Evolutionary conservation across 495 filamentous ascomycete species (phyloP), one percentile per base, ranked within the genome.

Genomic region (Neurospora sp.): DNA sequence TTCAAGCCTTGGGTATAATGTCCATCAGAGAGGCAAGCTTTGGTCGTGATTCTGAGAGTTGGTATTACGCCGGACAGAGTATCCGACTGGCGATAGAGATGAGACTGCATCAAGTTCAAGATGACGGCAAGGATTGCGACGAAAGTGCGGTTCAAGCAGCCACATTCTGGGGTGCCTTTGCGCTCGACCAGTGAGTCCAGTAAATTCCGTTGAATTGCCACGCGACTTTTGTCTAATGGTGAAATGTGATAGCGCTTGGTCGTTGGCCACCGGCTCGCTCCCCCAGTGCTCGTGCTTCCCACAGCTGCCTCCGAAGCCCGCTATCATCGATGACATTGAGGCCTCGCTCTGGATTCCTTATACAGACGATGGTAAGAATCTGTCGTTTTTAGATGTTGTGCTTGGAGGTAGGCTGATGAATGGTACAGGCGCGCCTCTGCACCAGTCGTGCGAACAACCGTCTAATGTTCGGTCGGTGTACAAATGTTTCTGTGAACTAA

Each of bases 1-100:
- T 94, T 46, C 93, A 95, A 80, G 92, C 92, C 0, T 79, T 95
- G 35, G 89, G 90, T 5, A 86, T 96, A 73, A 92, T 96, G 91
- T 89, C 88, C 31, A 87, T 90, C 42, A 82, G 89, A 46, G 88
- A 90, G 81, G 88, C 88, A 4, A 89, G 88, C 78, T 89, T 87
- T 77, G 88, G 88, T 14, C 83, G 86, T 12, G 89, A 91, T 74
- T 89, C 88, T n/a, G 89, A 89, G 72, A 89, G 88, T 48, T 90
- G 89, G 82, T 90, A 86, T 76, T 90, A 90, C 69, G 88, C 88
- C 5, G 90, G 90, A 1, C 86, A 90, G 75, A 90, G 89, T 71
- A 85, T 92, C 73, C 85, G 89, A 7, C 84, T 92, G 71, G 89
- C 89, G 10, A 82, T 92, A 39, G 90, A 92, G 77, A 87, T 92